These are phyloP conservation scores for Aspergillus latus DNA, from an alignment of 2,329 filamentous ascomycete genomes.

Conservation along the genomic window DNA sequence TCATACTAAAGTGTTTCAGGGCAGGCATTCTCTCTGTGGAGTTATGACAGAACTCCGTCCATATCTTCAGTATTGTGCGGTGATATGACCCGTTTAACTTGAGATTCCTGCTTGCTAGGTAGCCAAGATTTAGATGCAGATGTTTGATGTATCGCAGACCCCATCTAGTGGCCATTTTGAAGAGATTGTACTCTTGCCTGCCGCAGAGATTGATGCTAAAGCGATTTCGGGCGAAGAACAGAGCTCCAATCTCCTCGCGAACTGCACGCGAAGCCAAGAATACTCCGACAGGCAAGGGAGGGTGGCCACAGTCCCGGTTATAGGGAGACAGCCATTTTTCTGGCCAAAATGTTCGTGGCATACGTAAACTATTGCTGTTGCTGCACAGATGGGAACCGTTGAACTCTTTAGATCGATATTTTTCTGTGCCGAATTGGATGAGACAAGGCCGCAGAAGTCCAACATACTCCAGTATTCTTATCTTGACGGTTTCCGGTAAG, in stretches of 20 bases:
- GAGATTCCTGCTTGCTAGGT: slow-evolving; percentile 21
- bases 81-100: slow-evolving; percentile 17
- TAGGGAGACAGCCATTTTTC: slow-evolving; percentile 12
- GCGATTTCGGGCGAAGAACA: slow-evolving; percentile 21
- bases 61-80: slow-evolving; percentile 17
- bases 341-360: slow-evolving; percentile 4
- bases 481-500: slow-evolving; percentile 21
- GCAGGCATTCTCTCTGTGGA: slow-evolving; percentile 16
- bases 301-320: slow-evolving; percentile 19
- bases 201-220: slow-evolving; percentile 20
- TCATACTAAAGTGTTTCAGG: slow-evolving; percentile 25
- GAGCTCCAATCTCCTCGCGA: slow-evolving; percentile 17
- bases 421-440: slow-evolving; percentile 20
- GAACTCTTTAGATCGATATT: slow-evolving; percentile 4
- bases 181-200: slow-evolving; percentile 18
- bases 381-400: not conserved
- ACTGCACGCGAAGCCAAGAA: slow-evolving; percentile 17
- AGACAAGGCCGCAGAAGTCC: slow-evolving; percentile 24
- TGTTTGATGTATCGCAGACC: slow-evolving; percentile 17
- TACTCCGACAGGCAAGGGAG: slow-evolving; percentile 19
- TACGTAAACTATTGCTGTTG: slow-evolving; percentile 8
- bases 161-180: slow-evolving; percentile 17
- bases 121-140: slow-evolving; percentile 24
- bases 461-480: slow-evolving; percentile 24
- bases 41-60: slow-evolving; percentile 23